These are phyloP conservation scores for Colletotrichum endophyticum DNA, from an alignment of 2,329 filamentous ascomycete species.

Conservation along the genomic window DNA sequence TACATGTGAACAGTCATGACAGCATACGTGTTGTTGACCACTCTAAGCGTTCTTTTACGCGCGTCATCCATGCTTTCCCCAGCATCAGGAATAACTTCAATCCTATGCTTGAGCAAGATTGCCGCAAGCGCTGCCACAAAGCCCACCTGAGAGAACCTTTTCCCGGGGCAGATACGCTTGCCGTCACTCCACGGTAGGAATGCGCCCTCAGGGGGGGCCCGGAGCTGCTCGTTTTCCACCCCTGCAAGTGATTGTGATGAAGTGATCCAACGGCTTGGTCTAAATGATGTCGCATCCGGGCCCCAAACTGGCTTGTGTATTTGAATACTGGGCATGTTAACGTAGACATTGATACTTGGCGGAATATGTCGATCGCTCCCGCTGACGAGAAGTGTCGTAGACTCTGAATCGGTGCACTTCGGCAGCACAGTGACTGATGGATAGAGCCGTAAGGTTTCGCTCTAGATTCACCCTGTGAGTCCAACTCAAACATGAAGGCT, in stretches of 20 bases:
- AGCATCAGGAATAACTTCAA: background rate
- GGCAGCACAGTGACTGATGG: background rate
- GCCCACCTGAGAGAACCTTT: background rate
- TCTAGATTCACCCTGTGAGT: background rate
- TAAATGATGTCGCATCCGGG: background rate
- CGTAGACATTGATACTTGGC: background rate
- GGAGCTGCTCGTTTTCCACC: background rate
- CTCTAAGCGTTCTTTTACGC: background rate
- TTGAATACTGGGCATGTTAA: background rate
- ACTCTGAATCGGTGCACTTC: background rate
- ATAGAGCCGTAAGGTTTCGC: background rate
- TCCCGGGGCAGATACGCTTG: background rate
- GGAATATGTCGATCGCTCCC: background rate
- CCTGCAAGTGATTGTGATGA: background rate
- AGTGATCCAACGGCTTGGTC: background rate
- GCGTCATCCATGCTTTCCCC: background rate
- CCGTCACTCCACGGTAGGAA: background rate
- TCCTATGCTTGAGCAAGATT: background rate
- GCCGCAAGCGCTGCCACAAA: background rate
- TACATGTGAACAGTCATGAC: background rate
- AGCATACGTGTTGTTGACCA: background rate
- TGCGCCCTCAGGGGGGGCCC: background rate
- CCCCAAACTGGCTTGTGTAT: background rate
- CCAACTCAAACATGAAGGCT: background rate
- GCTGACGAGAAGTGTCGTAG: background rate